phyloP scores from a whole-genome alignment of 2,329 filamentous ascomycete species.

The Aspergillus sojae region DNA sequence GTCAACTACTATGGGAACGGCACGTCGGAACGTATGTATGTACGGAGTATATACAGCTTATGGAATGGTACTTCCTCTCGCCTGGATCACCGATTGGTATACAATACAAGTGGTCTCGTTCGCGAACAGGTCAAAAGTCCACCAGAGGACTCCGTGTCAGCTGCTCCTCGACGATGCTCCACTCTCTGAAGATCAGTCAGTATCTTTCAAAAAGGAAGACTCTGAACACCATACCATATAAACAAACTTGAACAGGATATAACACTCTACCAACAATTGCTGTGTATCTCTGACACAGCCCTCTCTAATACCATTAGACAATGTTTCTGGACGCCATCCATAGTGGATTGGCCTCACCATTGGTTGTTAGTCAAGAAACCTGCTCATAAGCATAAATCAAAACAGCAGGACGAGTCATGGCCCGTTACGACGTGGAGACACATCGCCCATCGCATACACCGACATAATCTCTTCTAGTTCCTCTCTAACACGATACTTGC shows the following conservation, averaged over 20 bases:
- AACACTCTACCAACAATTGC: neutral
- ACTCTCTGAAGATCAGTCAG: neutral
- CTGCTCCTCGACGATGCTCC: neutral
- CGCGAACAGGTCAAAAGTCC: neutral
- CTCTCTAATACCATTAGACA: neutral
- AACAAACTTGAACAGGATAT: neutral
- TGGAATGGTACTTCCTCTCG: neutral
- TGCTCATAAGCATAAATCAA: neutral
- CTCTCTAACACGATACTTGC: neutral
- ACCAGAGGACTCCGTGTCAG: neutral
- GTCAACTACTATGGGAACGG: neutral
- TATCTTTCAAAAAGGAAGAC: neutral
- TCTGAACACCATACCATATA: neutral
- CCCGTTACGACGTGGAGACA: neutral
- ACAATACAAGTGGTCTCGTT: neutral
- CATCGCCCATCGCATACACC: conserved; percentile 4
- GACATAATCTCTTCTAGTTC: conserved; percentile 3
- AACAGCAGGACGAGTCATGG: neutral
- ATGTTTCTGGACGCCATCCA: neutral
- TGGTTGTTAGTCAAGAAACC: neutral
- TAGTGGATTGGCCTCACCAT: neutral
- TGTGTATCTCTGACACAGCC: neutral
- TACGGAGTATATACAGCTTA: neutral
- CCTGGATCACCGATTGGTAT: neutral
- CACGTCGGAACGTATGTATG: neutral